Evolutionary conservation across 257 asterid genomes (phyloP).

Genomic region (Salvia rosmarinus): DNA sequence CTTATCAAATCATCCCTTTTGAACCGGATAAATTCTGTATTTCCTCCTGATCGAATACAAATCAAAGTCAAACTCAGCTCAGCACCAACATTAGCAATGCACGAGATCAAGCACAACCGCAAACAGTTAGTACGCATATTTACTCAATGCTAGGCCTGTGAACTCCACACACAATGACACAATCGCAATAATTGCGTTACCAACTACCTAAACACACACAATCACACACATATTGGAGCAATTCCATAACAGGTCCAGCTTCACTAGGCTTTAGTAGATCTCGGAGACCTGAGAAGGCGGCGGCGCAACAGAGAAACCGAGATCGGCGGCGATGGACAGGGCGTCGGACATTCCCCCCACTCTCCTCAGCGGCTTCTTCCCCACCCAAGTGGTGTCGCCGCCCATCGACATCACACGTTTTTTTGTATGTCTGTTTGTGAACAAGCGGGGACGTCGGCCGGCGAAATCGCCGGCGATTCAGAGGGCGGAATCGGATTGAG

Average conservation of each 20-base stretch:
- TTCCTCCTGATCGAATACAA: slow-evolving; percentile 67
- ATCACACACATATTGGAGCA: background rate
- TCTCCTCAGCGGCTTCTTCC: slow-evolving; percentile 79
- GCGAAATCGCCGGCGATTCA: slow-evolving; percentile 35
- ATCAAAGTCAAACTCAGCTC: slow-evolving; percentile 30
- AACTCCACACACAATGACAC: too few relatives aligned
- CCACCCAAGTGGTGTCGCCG: slow-evolving; percentile 85
- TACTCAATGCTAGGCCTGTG: background rate
- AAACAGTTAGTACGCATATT: background rate
- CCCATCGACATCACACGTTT: slow-evolving; percentile 59
- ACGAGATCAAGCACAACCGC: slow-evolving; percentile 14
- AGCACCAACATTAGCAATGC: slow-evolving; percentile 12
- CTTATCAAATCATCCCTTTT: slow-evolving; percentile 82
- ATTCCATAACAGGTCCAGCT: background rate
- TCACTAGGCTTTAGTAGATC: background rate
- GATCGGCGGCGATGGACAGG: slow-evolving; percentile 85
- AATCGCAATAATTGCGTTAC: background rate
- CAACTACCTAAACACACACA: background rate
- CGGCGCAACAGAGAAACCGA: slow-evolving; percentile 72
- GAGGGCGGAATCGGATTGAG: slow-evolving; percentile 25
- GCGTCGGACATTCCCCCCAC: slow-evolving; percentile 98
- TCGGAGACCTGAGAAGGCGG: slow-evolving; percentile 71
- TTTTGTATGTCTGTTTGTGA: background rate
- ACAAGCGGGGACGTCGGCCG: slow-evolving; percentile 10
- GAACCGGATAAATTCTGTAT: slow-evolving; percentile 65